Conservation (phyloP, 2,329 filamentous ascomycete species). For the Aotearoamyces nothofagi region DNA sequence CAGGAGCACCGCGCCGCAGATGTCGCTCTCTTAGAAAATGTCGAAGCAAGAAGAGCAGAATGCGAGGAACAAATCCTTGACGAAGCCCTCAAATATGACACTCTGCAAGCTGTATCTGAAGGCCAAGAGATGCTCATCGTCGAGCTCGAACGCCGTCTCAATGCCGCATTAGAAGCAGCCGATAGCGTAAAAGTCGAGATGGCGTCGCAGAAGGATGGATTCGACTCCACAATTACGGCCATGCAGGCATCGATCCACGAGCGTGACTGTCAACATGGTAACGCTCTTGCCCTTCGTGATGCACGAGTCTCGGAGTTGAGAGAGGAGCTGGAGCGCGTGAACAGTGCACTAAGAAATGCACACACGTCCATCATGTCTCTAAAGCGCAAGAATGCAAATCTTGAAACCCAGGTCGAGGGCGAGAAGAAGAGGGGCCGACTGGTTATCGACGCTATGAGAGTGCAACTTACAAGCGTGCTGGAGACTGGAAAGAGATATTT, state of each 20-base stretch:
- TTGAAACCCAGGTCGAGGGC: conserved; percentile 29
- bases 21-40: conserved; percentile 8
- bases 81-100: conserved; percentile 20
- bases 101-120: conserved; percentile 15
- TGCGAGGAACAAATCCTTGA: conserved; percentile 19
- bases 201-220: conserved; percentile 12
- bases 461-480: conserved; percentile 32
- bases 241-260: conserved; percentile 5
- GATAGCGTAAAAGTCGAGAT: conserved; percentile 22
- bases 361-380: conserved; percentile 30
- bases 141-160: conserved; percentile 30
- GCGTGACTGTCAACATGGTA: conserved; percentile 22
- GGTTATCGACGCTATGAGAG: conserved; percentile 33
- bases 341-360: conserved; percentile 28
- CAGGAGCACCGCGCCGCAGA: conserved; percentile 12
- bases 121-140: conserved; percentile 23
- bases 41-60: conserved; percentile 8
- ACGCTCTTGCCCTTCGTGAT: conserved; percentile 33
- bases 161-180: conserved; percentile 23
- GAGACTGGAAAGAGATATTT: conserved; percentile 30
- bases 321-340: conserved; percentile 31
- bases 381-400: conserved; percentile 28
- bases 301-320: conserved; percentile 32
- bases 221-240: conserved; percentile 3
- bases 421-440: conserved; percentile 31